Conservation (phyloP, 1,284 basidiomycete genomes). For the Apiotrichum gracile region DNA sequence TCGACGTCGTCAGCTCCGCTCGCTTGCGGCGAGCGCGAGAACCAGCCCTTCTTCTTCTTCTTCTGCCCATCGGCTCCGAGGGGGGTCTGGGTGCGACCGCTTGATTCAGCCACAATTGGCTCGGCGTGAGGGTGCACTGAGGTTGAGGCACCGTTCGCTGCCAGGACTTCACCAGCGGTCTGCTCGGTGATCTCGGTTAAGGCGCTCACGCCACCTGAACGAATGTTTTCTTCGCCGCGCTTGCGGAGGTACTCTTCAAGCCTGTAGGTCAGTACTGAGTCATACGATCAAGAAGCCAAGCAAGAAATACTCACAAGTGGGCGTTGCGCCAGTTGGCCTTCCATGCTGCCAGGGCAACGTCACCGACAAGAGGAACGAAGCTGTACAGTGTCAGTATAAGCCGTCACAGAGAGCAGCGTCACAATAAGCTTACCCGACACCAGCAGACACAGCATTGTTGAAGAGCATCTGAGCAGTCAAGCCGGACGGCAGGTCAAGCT, state of each 20-base stretch:
- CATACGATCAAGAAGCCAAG: background rate
- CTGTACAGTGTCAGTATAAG: slow-evolving; percentile 5
- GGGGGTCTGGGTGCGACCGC: background rate
- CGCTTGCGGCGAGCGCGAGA: too few relatives aligned
- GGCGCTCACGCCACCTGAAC: background rate
- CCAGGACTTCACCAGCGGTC: background rate
- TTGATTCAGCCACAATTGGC: background rate
- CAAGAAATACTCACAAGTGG: slow-evolving; percentile 28
- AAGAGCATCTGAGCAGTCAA: slow-evolving; percentile 66
- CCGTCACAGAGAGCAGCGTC: background rate
- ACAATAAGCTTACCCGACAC: slow-evolving; percentile 52
- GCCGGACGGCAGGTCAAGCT: slow-evolving; percentile 60
- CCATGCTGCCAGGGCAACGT: slow-evolving; percentile 65
- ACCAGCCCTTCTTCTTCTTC: too few relatives aligned
- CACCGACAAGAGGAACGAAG: slow-evolving; percentile 70
- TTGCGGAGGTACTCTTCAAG: slow-evolving; percentile 43
- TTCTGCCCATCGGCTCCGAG: background rate
- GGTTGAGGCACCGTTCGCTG: background rate
- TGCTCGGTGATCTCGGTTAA: background rate
- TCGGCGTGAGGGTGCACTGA: background rate
- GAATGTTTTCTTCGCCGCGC: slow-evolving; percentile 39
- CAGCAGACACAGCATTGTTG: slow-evolving; percentile 69
- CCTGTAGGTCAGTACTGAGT: slow-evolving; percentile 16
- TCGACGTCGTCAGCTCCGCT: too few relatives aligned
- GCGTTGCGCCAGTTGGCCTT: slow-evolving; percentile 91